phyloP scores from a whole-genome alignment of 208 protist genomes.

The Acanthamoeba rhysodes region DNA sequence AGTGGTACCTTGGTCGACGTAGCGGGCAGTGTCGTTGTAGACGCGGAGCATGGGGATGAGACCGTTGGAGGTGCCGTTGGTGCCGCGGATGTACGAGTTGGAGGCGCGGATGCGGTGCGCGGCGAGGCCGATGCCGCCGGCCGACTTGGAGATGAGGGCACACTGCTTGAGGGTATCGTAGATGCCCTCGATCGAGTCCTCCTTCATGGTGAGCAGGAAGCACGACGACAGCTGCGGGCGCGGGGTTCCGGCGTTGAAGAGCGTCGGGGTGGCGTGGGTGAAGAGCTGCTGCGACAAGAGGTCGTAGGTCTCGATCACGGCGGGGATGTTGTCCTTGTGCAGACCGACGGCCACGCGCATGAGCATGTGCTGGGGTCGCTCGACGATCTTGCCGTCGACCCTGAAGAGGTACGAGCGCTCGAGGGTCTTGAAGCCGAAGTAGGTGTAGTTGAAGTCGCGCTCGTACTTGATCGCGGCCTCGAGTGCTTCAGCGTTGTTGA shows the following conservation, averaged over 20 bases:
- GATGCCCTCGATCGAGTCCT: slow-evolving; percentile 99
- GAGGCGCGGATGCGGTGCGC: slow-evolving; percentile 98
- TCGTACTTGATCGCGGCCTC: slow-evolving; percentile 96
- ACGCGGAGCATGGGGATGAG: slow-evolving; percentile 99
- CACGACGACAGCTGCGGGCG: slow-evolving; percentile 98
- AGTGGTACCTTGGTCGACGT: slow-evolving; percentile 96
- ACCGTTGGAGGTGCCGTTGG: slow-evolving; percentile 98
- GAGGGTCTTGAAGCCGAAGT: slow-evolving; percentile 99
- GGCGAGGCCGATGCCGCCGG: slow-evolving; percentile 98
- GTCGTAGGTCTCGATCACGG: slow-evolving; percentile 97
- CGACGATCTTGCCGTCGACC: slow-evolving; percentile 95
- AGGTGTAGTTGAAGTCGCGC: slow-evolving; percentile 98
- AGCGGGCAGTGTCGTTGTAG: slow-evolving; percentile 99
- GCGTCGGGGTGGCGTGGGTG: slow-evolving; percentile 99
- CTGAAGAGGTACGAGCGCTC: slow-evolving; percentile 99
- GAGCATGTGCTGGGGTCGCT: slow-evolving; percentile 99
- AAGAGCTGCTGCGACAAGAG: slow-evolving; percentile 96
- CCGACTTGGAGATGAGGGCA: slow-evolving; percentile 98
- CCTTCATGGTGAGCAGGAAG: slow-evolving; percentile 99
- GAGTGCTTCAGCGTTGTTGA: slow-evolving; percentile 90
- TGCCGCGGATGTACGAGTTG: slow-evolving; percentile 98
- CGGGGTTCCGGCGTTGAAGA: slow-evolving; percentile 98
- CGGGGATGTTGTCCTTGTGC: slow-evolving; percentile 94
- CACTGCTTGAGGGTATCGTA: slow-evolving; percentile 99
- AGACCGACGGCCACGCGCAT: slow-evolving; percentile 99